A percentile compares a stretch with the other conserved stretches of the same genome.
Conservation (phyloP, 2,329 filamentous ascomycete genomes). For the Paracoccidioides lutzii region DNA sequence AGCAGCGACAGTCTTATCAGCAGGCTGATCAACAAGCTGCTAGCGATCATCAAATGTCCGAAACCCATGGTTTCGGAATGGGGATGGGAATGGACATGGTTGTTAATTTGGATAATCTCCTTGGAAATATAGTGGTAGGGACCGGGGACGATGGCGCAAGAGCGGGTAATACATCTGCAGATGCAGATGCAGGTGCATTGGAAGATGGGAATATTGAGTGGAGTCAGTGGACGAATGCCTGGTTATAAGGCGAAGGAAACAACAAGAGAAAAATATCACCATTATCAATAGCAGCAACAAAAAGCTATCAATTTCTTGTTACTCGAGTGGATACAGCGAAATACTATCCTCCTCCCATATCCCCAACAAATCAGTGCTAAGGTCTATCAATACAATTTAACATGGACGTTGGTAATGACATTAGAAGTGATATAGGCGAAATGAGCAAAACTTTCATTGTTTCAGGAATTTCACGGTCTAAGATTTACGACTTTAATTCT, state of each 20-base stretch:
- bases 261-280: too few relatives aligned
- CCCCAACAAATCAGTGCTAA: too few relatives aligned
- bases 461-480: too few relatives aligned
- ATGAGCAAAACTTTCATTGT: too few relatives aligned
- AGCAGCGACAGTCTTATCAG: not conserved
- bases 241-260: slow-evolving; percentile 7
- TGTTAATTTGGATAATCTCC: slow-evolving; percentile 29
- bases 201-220: slow-evolving; percentile 17
- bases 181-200: not conserved
- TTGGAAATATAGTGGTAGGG: slow-evolving; percentile 19
- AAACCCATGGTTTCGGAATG: slow-evolving; percentile 8
- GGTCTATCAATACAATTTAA: too few relatives aligned
- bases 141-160: not conserved
- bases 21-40: not conserved
- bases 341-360: too few relatives aligned
- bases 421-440: too few relatives aligned
- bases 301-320: too few relatives aligned
- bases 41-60: not conserved
- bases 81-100: slow-evolving; percentile 21
- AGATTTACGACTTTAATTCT: too few relatives aligned
- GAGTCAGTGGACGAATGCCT: slow-evolving; percentile 28
- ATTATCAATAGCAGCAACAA: too few relatives aligned
- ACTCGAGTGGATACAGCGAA: too few relatives aligned
- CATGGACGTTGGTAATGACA: too few relatives aligned
- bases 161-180: not conserved